These are phyloP conservation scores for Jamesozyma gamospora DNA, from an alignment of 805 yeast species.

Conservation along the genomic window DNA sequence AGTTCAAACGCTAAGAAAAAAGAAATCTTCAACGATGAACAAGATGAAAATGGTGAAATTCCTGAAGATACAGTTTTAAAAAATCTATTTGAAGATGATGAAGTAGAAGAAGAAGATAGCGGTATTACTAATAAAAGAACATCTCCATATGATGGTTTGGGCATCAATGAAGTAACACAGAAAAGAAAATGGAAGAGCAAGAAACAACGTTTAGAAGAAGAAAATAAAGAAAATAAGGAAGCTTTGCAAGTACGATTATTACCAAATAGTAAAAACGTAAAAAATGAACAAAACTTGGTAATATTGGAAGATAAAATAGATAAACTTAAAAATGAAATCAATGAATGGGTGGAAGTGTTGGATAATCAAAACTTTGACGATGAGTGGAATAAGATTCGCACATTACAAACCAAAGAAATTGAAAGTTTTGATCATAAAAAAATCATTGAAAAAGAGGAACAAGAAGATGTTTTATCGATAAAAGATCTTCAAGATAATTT, in stretches of 20 bases:
- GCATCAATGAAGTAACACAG: slow-evolving; percentile 1
- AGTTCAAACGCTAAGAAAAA: slow-evolving; percentile 11
- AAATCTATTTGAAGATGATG: slow-evolving; percentile 12
- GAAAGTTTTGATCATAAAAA: background rate
- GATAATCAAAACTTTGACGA: slow-evolving; percentile 11
- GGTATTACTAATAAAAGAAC: slow-evolving; percentile 4
- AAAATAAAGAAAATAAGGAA: background rate
- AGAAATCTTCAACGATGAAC: slow-evolving; percentile 7
- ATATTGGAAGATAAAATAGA: slow-evolving; percentile 17
- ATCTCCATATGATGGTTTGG: slow-evolving; percentile 3
- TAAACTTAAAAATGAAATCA: slow-evolving; percentile 17
- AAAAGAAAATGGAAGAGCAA: background rate
- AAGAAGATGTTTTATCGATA: background rate
- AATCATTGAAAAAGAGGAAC: background rate
- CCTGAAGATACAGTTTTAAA: slow-evolving; percentile 10
- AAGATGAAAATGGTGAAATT: slow-evolving; percentile 12
- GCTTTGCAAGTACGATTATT: slow-evolving; percentile 4
- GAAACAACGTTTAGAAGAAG: background rate
- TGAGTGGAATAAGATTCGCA: slow-evolving; percentile 12
- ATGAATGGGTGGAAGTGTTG: slow-evolving; percentile 20
- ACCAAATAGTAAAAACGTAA: slow-evolving; percentile 26
- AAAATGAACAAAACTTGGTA: slow-evolving; percentile 20
- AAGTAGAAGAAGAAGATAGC: slow-evolving; percentile 5
- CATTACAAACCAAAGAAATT: background rate
- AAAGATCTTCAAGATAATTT: slow-evolving; percentile 9